These are phyloP conservation scores for Tephrocybe rancida DNA, from an alignment of 768 basidiomycete species.

Conservation along the genomic window DNA sequence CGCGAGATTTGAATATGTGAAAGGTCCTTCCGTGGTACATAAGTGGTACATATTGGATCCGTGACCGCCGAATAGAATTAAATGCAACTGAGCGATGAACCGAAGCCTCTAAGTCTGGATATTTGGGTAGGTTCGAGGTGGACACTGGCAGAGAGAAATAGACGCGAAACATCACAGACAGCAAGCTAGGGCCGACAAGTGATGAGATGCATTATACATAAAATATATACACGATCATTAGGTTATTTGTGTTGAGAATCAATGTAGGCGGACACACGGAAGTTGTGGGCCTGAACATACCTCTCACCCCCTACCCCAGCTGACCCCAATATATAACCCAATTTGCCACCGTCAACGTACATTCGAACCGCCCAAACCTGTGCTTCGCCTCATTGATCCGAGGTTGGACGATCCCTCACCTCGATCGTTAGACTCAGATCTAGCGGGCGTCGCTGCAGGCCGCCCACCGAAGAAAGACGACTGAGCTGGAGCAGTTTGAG, in stretches of 20 bases:
- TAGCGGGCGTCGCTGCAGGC: constrained; percentile 22
- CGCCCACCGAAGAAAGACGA: constrained; percentile 30
- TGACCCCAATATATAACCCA: background rate
- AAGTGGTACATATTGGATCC: too few species aligned
- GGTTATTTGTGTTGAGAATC: too few species aligned
- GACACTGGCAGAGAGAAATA: too few species aligned
- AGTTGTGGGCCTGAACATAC: background rate
- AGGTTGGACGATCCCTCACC: constrained; percentile 72
- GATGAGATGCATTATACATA: too few species aligned
- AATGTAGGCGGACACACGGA: background rate
- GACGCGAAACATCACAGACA: too few species aligned
- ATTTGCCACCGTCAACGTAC: constrained; percentile 47
- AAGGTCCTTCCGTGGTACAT: too few species aligned
- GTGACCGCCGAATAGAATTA: too few species aligned
- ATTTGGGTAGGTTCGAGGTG: too few species aligned
- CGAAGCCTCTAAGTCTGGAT: too few species aligned
- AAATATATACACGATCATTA: too few species aligned
- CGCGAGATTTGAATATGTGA: background rate
- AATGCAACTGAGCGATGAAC: too few species aligned
- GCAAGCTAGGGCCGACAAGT: too few species aligned
- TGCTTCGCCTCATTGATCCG: constrained; percentile 74
- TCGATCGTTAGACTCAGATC: constrained; percentile 52
- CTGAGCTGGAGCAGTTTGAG: constrained; percentile 27
- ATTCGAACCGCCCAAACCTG: constrained; percentile 78
- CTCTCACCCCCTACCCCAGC: background rate